These are phyloP conservation scores for Huiozyma naganishii DNA, from an alignment of 805 yeast genomes.

Conservation along the genomic window DNA sequence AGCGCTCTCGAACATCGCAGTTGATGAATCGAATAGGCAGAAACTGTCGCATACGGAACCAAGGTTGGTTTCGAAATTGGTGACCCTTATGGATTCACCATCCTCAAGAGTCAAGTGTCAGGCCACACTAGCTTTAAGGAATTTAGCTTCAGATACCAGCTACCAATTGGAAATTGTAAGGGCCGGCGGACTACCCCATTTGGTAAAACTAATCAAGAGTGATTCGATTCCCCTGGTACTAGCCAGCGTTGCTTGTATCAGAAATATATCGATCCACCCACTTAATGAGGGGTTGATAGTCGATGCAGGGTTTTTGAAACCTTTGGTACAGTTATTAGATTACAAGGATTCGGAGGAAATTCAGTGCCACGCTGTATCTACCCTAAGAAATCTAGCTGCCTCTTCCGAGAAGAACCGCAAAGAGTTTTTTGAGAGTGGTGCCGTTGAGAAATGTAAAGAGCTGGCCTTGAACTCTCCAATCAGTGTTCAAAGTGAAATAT, in stretches of 20 bases:
- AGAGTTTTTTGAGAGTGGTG: conserved; percentile 89
- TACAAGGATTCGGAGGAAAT: conserved; percentile 88
- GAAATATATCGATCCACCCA: conserved; percentile 95
- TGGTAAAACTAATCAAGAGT: conserved; percentile 81
- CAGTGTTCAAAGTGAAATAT: conserved; percentile 88
- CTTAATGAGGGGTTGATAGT: conserved; percentile 90
- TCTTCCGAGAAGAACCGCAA: conserved; percentile 85
- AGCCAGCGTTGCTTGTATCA: conserved; percentile 96
- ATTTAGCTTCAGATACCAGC: conserved; percentile 89
- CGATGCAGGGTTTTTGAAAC: conserved; percentile 91
- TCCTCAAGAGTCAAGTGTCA: conserved; percentile 96
- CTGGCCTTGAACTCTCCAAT: conserved; percentile 79
- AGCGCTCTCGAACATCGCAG: conserved; percentile 93
- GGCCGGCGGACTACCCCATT: conserved; percentile 89
- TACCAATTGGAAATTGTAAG: conserved; percentile 93
- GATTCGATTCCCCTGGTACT: conserved; percentile 84
- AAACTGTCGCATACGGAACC: conserved; percentile 88
- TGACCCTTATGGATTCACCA: conserved; percentile 83
- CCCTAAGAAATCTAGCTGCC: conserved; percentile 92
- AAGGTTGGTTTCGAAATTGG: conserved; percentile 76
- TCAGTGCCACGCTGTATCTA: conserved; percentile 96
- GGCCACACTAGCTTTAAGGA: conserved; percentile 92
- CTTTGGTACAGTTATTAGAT: conserved; percentile 75
- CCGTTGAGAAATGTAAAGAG: conserved; percentile 85
- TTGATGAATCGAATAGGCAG: conserved; percentile 83